A percentile compares a stretch with the other conserved stretches of the same genome.
phyloP scores from a whole-genome alignment of 1,139 yeast species.

The Debaryomycetaceae sp. region DNA sequence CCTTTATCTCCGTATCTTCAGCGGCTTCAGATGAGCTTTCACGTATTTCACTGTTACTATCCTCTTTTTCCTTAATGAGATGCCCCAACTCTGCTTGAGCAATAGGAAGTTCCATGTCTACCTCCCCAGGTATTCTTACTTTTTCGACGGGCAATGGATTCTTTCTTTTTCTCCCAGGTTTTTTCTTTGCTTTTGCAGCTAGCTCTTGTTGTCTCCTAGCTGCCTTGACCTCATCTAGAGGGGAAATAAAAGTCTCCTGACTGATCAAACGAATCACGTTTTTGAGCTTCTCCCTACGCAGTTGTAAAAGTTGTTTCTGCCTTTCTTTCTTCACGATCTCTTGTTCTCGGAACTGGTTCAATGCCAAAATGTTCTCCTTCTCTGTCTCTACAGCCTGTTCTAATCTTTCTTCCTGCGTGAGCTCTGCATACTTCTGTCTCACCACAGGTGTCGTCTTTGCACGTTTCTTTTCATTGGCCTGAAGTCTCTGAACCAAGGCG shows the following conservation, averaged over 20 bases:
- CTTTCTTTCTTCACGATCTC: constrained; percentile 77
- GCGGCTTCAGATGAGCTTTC: neutral
- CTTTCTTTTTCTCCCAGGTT: constrained; percentile 35
- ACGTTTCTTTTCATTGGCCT: constrained; percentile 66
- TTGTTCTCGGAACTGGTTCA: constrained; percentile 76
- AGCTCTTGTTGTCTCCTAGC: constrained; percentile 27
- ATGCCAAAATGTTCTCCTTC: constrained; percentile 64
- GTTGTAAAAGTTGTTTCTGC: constrained; percentile 68
- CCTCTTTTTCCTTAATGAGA: constrained; percentile 6
- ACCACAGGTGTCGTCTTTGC: constrained; percentile 45
- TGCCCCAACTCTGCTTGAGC: constrained; percentile 23
- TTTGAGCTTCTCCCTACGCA: constrained; percentile 55
- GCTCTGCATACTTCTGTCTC: constrained; percentile 42
- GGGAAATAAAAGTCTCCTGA: constrained; percentile 36
- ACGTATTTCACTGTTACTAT: neutral
- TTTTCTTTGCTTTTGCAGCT: constrained; percentile 33
- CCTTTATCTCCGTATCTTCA: too few species aligned
- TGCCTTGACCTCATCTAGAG: constrained; percentile 54
- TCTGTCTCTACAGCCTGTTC: constrained; percentile 88
- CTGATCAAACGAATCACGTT: constrained; percentile 54
- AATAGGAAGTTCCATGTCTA: constrained; percentile 35
- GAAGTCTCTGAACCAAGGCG: constrained; percentile 69
- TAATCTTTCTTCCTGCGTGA: constrained; percentile 84
- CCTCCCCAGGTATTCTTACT: constrained; percentile 32
- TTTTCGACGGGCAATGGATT: constrained; percentile 13